Evolutionary conservation across 495 filamentous ascomycete species (phyloP).

Genomic region (Massariosphaeria phaeospora): DNA sequence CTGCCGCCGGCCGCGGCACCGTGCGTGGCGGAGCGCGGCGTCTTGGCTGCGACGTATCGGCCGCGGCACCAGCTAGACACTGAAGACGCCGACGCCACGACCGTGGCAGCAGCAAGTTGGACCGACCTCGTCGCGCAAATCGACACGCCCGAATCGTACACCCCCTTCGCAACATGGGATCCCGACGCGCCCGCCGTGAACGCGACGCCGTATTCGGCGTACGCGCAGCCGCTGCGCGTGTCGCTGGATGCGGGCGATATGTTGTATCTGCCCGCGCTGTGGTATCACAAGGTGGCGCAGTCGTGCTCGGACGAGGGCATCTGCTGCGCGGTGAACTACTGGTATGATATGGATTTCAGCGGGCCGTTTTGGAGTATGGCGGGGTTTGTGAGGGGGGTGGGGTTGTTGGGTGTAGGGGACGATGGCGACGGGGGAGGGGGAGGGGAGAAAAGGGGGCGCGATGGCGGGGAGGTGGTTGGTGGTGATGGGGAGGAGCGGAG

Average conservation of each 20-base stretch:
- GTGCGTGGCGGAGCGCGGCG: conserved; percentile 55
- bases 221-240: conserved; percentile 54
- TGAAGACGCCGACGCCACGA: conserved; percentile 28
- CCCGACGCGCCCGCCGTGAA: conserved; percentile 52
- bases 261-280: conserved; percentile 72
- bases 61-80: conserved; percentile 3
- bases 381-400: conserved; percentile 19
- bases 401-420: conserved; percentile 14
- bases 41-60: conserved; percentile 51
- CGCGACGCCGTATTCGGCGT: conserved; percentile 50
- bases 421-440: not conserved
- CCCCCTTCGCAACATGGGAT: conserved; percentile 67
- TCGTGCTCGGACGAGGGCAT: conserved; percentile 57
- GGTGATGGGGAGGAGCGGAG: not conserved
- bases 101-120: too few relatives aligned
- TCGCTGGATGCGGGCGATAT: conserved; percentile 67
- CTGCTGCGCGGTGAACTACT: conserved; percentile 73
- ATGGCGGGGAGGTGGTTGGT: not conserved
- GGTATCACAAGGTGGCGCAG: conserved; percentile 73
- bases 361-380: conserved; percentile 33
- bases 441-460: not conserved
- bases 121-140: conserved; percentile 31
- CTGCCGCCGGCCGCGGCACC: conserved; percentile 60
- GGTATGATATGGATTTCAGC: conserved; percentile 49
- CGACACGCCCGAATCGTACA: conserved; percentile 39